Conservation (phyloP, 2,329 filamentous ascomycete genomes). For the Neopestalotiopsis sp. region DNA sequence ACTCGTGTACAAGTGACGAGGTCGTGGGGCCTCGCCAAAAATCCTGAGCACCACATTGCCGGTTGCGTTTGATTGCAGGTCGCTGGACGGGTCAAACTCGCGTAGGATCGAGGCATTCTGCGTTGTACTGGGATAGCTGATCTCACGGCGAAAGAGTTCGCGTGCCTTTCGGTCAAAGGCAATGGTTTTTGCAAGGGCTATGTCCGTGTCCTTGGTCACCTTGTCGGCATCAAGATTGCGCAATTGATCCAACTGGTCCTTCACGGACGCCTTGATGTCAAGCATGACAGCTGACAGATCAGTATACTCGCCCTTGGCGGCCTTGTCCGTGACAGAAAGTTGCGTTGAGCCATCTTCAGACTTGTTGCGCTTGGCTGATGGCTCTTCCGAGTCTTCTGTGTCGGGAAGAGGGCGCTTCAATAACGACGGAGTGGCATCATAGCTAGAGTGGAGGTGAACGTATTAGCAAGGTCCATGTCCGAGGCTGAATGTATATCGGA, state of each 20-base stretch:
- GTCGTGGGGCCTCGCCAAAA: constrained; percentile 74
- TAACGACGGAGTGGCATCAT: constrained; percentile 59
- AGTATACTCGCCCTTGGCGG: constrained; percentile 55
- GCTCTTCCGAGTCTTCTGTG: constrained; percentile 50
- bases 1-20: constrained; percentile 86
- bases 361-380: constrained; percentile 65
- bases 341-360: constrained; percentile 47
- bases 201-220: constrained; percentile 34
- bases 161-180: constrained; percentile 68
- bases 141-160: constrained; percentile 66
- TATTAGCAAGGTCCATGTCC: background rate
- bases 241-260: constrained; percentile 54
- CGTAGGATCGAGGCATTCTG: constrained; percentile 39
- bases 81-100: constrained; percentile 44
- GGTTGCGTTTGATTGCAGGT: constrained; percentile 43
- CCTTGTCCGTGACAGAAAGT: constrained; percentile 59
- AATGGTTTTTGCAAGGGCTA: constrained; percentile 49
- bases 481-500: background rate
- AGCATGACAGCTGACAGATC: constrained; percentile 69
- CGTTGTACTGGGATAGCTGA: constrained; percentile 51
- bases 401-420: constrained; percentile 59
- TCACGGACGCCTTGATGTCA: constrained; percentile 56
- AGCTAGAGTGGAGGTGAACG: constrained; percentile 41
- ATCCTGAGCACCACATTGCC: constrained; percentile 73
- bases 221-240: constrained; percentile 26